Evolutionary conservation across 169 alveolate genomes (phyloP).

Genomic region (Plasmodium fragile): DNA sequence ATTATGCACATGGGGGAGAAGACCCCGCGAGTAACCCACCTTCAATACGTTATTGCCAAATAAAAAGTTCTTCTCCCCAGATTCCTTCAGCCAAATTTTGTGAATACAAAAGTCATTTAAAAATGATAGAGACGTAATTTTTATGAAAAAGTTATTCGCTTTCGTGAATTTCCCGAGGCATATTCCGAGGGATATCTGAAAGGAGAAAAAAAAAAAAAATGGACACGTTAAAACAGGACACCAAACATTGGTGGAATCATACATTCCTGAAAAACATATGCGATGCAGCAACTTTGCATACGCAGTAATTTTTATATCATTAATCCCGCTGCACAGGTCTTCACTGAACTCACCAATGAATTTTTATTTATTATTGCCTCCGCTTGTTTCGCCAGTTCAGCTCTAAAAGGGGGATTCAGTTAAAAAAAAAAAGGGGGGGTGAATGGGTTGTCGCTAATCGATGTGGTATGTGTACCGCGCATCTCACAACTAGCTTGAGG

Average conservation of each 20-base stretch:
- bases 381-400: slow-evolving; percentile 60
- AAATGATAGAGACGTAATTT: slow-evolving; percentile 60
- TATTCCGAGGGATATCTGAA: slow-evolving; percentile 65
- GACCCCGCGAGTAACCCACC: not conserved
- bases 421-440: slow-evolving; percentile 1
- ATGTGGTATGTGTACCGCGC: not conserved
- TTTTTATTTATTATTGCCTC: slow-evolving; percentile 62
- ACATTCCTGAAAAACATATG: not conserved
- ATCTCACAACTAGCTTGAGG: not conserved
- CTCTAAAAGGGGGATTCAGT: slow-evolving; percentile 24
- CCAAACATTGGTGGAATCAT: not conserved
- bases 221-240: not conserved
- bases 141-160: slow-evolving; percentile 66
- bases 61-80: slow-evolving; percentile 71
- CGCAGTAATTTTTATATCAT: slow-evolving; percentile 1
- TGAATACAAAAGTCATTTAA: slow-evolving; percentile 71
- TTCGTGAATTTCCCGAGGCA: slow-evolving; percentile 74
- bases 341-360: slow-evolving; percentile 36
- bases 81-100: slow-evolving; percentile 75
- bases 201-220: not conserved
- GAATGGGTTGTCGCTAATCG: not conserved
- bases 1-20: not conserved
- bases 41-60: slow-evolving; percentile 73
- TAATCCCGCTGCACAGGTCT: not conserved
- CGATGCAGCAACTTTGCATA: not conserved